Percentiles rank a stretch among this genome's conserved stretches.
These are phyloP conservation scores for Trametes cubensis DNA, from an alignment of 768 basidiomycete species.

Conservation along the genomic window DNA sequence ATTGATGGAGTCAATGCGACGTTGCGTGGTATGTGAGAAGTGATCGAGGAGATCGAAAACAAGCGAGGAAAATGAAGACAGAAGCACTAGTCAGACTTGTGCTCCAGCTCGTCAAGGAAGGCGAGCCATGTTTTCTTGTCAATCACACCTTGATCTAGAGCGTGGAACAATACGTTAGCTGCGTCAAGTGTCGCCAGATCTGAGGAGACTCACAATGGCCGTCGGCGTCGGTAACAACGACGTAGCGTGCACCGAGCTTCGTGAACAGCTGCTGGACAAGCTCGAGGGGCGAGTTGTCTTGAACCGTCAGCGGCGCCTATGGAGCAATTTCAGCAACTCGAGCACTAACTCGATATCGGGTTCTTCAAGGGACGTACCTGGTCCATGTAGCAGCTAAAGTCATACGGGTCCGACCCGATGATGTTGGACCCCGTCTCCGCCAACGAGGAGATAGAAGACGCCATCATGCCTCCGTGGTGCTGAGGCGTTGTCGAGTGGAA, in stretches of 20 bases:
- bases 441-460: constrained; percentile 66
- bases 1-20: background rate
- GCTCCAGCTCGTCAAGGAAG: constrained; percentile 78
- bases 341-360: background rate
- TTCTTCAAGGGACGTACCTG: constrained; percentile 50
- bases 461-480: constrained; percentile 40
- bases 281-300: constrained; percentile 84
- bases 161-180: background rate
- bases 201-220: constrained; percentile 66
- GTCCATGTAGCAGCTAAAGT: constrained; percentile 91
- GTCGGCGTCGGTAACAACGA: constrained; percentile 80
- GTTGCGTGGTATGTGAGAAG: background rate
- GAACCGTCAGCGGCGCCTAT: constrained; percentile 86
- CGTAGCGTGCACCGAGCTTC: constrained; percentile 90
- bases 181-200: background rate
- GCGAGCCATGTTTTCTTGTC: constrained; percentile 95
- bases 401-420: constrained; percentile 56
- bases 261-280: constrained; percentile 92
- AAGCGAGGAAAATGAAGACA: background rate
- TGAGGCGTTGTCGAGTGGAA: constrained; percentile 58
- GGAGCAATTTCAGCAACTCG: background rate
- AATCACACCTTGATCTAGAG: constrained; percentile 82
- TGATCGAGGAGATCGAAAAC: background rate
- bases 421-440: constrained; percentile 42
- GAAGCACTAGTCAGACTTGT: constrained; percentile 7